Percentiles rank a stretch among this genome's conserved stretches.
phyloP scores from a whole-genome alignment of 371 early-diverging fungal genomes.

The Coemansia sp. region DNA sequence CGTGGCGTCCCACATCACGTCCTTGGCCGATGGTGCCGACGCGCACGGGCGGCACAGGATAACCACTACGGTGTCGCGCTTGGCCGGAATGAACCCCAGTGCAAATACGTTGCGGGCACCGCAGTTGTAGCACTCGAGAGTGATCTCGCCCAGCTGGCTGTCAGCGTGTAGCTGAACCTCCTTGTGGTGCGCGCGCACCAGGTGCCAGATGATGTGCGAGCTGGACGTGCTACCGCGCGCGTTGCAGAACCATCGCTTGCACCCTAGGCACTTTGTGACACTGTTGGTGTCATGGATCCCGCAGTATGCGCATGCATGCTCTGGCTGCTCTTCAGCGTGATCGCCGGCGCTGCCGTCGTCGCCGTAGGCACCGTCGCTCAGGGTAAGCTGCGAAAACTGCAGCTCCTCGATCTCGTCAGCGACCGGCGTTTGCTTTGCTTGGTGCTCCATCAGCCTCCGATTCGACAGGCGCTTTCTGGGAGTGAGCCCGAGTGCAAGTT shows the following conservation, averaged over 20 bases:
- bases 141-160: constrained; percentile 89
- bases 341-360: background rate
- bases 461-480: background rate
- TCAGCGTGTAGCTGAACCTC: constrained; percentile 90
- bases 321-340: constrained; percentile 58
- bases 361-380: constrained; percentile 12
- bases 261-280: constrained; percentile 92
- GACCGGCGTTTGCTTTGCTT: background rate
- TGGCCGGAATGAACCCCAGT: constrained; percentile 97
- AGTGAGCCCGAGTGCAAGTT: background rate
- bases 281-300: constrained; percentile 87
- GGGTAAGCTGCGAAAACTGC: constrained; percentile 38
- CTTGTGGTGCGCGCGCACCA: constrained; percentile 93
- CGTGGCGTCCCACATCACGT: constrained; percentile 93
- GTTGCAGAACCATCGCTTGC: constrained; percentile 97
- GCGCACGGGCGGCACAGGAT: constrained; percentile 96
- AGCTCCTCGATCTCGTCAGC: constrained; percentile 36
- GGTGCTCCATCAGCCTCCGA: background rate
- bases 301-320: constrained; percentile 90
- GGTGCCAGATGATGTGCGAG: constrained; percentile 94
- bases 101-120: constrained; percentile 94
- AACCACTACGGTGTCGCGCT: constrained; percentile 95
- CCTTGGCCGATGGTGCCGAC: constrained; percentile 82
- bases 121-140: constrained; percentile 96
- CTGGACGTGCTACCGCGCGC: constrained; percentile 88